phyloP scores from a whole-genome alignment of 169 alveolate genomes.

The Haemoproteus tartakovskyi region DNA sequence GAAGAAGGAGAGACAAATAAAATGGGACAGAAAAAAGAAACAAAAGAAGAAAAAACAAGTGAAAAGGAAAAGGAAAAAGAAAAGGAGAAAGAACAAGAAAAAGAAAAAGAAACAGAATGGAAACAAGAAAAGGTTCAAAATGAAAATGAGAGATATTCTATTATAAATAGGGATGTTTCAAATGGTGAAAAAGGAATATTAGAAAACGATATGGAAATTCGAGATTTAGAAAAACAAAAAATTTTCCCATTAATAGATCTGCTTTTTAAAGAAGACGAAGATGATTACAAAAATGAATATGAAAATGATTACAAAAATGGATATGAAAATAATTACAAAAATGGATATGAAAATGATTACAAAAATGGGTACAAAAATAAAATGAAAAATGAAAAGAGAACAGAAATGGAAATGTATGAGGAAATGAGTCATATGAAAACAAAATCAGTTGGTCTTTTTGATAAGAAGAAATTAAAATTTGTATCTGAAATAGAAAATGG shows the following conservation, averaged over 20 bases:
- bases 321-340: too few species aligned
- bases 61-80: neutral
- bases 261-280: constrained; percentile 25
- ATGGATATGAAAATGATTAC: too few species aligned
- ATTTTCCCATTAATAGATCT: constrained; percentile 21
- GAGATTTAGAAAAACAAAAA: neutral
- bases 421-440: too few species aligned
- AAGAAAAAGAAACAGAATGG: too few species aligned
- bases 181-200: too few species aligned
- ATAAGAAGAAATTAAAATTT: too few species aligned
- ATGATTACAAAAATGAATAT: neutral
- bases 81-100: neutral
- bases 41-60: neutral
- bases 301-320: too few species aligned
- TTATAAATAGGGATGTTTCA: neutral
- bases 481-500: too few species aligned
- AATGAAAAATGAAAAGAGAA: neutral
- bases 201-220: too few species aligned
- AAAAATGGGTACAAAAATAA: too few species aligned
- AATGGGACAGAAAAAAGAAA: neutral
- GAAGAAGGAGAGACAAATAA: neutral
- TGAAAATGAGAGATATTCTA: neutral
- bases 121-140: neutral
- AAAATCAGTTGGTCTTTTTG: too few species aligned
- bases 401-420: neutral